Base-by-base conservation (phyloP, 345 rosid genomes). In the Ceriops zippeliana region DNA sequence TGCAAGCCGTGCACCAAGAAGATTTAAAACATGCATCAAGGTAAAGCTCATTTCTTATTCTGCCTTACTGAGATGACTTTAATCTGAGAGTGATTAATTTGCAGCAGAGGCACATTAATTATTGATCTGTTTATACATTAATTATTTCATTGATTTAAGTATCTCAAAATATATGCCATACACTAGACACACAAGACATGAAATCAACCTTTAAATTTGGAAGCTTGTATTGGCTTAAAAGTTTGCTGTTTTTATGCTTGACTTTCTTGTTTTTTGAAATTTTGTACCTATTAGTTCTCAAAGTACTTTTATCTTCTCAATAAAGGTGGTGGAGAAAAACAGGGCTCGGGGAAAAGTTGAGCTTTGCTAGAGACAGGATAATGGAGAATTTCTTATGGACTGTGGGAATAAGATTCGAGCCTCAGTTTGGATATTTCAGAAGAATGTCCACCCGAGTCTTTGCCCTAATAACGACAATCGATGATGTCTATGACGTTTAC, bases 401-500 rank as follows among this genome's bases (percentile, higher is more conserved):
- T 2, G 37, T 76, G 28, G 84, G 85, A 15, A 2, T 73, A 6
- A 19, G 52, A 31, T 70, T 19, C 28, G 75, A 78, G 66, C 86
- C 84, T 60, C 31, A 72, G 27, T 67, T 58, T 35, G 63, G 70
- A 31, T 52, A 72, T n/a, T 47, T 20, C 19, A 81, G 89, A 52
- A 73, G 52, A 76, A 75, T 27, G 51, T 7, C 21, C 4, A 27
- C 84, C 8, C 76, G 70, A 21, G 27, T 79, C 15, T 49, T n/a
- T 28, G 51, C 73, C 17, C 37, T 80, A 2, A 47, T 82, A 46
- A 63, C 72, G 1, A 57, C 27, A 1, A 61, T 86, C 7, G 86
- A 83, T 62, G 84, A 82, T 54, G 46, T 79, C n/a, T 83, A 82
- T 68, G 85, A 83, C 65, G 79, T 80, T 2, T 79, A 84, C 62